These are phyloP conservation scores for Hypoxylon cercidicola DNA, from an alignment of 495 filamentous ascomycete genomes.

Conservation along the genomic window DNA sequence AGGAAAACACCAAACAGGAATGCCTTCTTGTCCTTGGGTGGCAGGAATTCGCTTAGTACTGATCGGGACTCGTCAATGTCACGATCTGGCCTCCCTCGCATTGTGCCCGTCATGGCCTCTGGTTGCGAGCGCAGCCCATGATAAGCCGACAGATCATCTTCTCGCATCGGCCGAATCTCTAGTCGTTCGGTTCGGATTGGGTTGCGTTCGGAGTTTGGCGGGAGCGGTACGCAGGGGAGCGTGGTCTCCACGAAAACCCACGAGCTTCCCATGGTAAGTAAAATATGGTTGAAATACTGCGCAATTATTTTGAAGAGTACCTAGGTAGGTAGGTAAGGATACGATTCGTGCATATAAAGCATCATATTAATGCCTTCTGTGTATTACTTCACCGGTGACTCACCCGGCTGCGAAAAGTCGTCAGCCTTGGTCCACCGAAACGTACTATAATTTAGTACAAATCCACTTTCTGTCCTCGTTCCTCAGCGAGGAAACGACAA, in stretches of 20 bases:
- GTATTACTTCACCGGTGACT: no score
- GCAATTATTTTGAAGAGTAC: no score
- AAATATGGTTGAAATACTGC: no score
- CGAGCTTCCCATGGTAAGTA: slow-evolving; percentile 15
- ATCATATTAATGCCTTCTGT: no score
- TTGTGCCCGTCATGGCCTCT: slow-evolving; percentile 59
- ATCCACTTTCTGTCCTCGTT: no score
- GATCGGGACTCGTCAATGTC: slow-evolving; percentile 48
- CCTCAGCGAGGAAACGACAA: no score
- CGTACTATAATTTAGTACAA: no score
- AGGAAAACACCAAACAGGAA: slow-evolving; percentile 57
- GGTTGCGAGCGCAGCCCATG: slow-evolving; percentile 55
- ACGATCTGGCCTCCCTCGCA: slow-evolving; percentile 45
- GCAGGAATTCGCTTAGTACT: slow-evolving; percentile 46
- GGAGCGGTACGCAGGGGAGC: slow-evolving; percentile 25
- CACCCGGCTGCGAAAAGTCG: no score
- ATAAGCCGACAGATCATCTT: slow-evolving; percentile 48
- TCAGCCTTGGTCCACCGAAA: no score
- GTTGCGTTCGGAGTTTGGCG: slow-evolving; percentile 22
- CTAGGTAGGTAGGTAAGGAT: no score
- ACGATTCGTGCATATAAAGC: no score
- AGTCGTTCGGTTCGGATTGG: slow-evolving; percentile 54
- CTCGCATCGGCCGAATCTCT: slow-evolving; percentile 49
- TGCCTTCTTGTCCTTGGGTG: slow-evolving; percentile 26
- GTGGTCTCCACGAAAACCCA: slow-evolving; percentile 19